These are phyloP conservation scores for Lipomyces starkeyi DNA, from an alignment of 805 yeast species.

Conservation along the genomic window DNA sequence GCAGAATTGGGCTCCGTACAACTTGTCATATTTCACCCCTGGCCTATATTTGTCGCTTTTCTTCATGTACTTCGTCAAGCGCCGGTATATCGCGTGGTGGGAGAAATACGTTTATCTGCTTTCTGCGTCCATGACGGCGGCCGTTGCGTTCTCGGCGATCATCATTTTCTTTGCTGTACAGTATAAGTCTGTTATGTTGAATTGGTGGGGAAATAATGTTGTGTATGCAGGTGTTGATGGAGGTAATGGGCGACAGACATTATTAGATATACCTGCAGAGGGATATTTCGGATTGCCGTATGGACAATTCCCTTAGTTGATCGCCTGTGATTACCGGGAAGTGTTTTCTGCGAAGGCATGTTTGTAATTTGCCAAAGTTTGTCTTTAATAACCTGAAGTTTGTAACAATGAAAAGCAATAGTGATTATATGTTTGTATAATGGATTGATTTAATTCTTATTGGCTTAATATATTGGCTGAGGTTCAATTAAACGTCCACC, in stretches of 20 bases:
- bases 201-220: conserved; percentile 70
- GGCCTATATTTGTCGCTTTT: conserved; percentile 51
- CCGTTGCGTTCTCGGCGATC: conserved; percentile 68
- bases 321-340: background rate
- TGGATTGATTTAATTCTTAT: background rate
- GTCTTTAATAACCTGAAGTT: background rate
- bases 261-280: conserved; percentile 41
- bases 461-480: too few species aligned
- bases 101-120: conserved; percentile 71
- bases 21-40: conserved; percentile 38
- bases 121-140: conserved; percentile 69
- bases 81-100: conserved; percentile 70
- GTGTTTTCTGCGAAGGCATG: background rate
- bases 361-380: too few species aligned
- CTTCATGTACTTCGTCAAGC: conserved; percentile 63
- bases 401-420: background rate
- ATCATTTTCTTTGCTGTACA: conserved; percentile 59
- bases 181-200: conserved; percentile 48
- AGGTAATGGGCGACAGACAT: conserved; percentile 21
- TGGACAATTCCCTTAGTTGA: conserved; percentile 20
- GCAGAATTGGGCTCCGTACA: conserved; percentile 46
- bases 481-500: too few species aligned
- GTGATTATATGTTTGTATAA: background rate
- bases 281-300: conserved; percentile 39
- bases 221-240: conserved; percentile 19